Base-by-base conservation (phyloP, 2,329 filamentous ascomycete genomes). In the Colletotrichum tropicicola region DNA sequence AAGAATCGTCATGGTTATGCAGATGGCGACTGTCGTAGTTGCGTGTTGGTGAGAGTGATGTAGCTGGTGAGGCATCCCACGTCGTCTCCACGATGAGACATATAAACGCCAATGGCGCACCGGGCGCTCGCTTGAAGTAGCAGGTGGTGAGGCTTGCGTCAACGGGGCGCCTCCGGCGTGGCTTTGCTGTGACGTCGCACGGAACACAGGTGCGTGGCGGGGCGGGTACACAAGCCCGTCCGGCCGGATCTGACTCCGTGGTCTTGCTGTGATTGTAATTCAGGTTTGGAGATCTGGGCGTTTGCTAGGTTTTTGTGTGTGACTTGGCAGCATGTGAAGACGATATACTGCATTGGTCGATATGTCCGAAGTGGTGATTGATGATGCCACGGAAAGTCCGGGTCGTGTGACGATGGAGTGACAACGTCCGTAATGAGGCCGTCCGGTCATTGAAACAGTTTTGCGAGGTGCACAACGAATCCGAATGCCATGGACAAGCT, bases 131-230 rank as follows among this genome's bases (percentile, higher is more conserved):
- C 23, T 23, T 30, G 27, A 54, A 53, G 6, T 4, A 47, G 12
- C 12, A 48, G 25, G 23, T 53, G 47, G 19, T 5, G 30, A 27
- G 12, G 28, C 15, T 35, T 28, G 30, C 12, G 6, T 28, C 35
- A 44, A 27, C 56, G 41, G 55, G 27, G 27, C 48, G 56, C 60
- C 56, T 19, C 44, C 47, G 60, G 60, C 32, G 30, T 56, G 47
- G 41, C 47, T 60, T 6, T 2, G 4, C 6, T 19, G 39, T 7
- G 15, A 17, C 23, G 30, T 53, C 10, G 30, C 15, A 53, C 41
- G n/a, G 7, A 5, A 19, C 37, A 17, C n/a, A 9, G 19, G 5
- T 19, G 19, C 39, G 5, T n/a, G 17, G 15, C n/a, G 17, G 7
- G 47, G 27, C 8, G 47, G 23, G 5, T 13, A 32, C 41, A 60